A percentile compares a stretch with the other conserved stretches of the same genome.
Conservation (phyloP, 441 rosid genomes). For the Cnidoscolus chayamansa region DNA sequence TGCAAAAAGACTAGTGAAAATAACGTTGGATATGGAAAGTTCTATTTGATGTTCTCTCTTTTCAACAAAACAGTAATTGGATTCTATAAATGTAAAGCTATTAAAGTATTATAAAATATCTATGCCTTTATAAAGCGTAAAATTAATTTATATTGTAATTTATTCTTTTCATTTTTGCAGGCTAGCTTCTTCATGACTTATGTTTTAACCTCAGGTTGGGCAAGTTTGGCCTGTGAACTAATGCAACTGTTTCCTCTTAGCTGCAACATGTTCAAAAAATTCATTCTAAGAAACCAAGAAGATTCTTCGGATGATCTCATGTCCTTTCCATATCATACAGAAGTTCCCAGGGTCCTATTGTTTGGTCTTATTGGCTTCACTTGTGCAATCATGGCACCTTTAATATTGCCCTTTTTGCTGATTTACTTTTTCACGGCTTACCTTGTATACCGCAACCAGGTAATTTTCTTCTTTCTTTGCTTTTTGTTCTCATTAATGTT, state of each 20-base stretch:
- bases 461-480: slow-evolving; percentile 24
- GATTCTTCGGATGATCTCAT: slow-evolving; percentile 40
- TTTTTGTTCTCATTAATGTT: slow-evolving; percentile 7
- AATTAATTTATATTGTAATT: neutral
- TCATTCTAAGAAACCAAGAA: slow-evolving; percentile 37
- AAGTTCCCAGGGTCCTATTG: slow-evolving; percentile 73
- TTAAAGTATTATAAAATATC: neutral
- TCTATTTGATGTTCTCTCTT: neutral
- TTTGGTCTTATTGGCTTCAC: slow-evolving; percentile 87
- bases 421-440: slow-evolving; percentile 66
- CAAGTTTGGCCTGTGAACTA: slow-evolving; percentile 76
- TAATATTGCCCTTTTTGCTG: slow-evolving; percentile 77
- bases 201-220: slow-evolving; percentile 92
- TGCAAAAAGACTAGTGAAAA: neutral
- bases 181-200: slow-evolving; percentile 94
- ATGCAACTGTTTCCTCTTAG: slow-evolving; percentile 69
- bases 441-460: slow-evolving; percentile 90
- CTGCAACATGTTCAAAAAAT: slow-evolving; percentile 43
- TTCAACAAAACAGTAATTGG: neutral
- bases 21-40: neutral
- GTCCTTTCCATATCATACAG: slow-evolving; percentile 88
- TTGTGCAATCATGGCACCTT: slow-evolving; percentile 77
- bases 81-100: neutral
- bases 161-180: slow-evolving; percentile 43
- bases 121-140: neutral